Evolutionary conservation across 768 basidiomycete species (phyloP), one percentile per base, ranked within the genome.

Genomic region (Tricholomella constricta): DNA sequence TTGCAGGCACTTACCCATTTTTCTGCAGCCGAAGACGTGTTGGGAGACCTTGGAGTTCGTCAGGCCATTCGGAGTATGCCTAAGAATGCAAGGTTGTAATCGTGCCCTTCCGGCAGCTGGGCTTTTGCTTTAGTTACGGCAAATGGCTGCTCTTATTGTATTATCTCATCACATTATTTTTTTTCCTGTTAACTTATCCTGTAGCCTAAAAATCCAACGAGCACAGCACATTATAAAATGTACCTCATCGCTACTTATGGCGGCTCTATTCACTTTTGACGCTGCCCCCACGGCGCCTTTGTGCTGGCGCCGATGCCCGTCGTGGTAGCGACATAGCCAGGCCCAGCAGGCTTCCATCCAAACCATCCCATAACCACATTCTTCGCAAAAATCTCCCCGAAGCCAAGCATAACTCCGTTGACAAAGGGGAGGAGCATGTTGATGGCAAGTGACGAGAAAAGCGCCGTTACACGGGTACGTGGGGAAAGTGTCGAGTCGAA

Each of bases 361-460:
- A 81, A 68, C 75, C 78, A 80, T 19, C 65, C 68, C 54, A 89
- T 70, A 15, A 90, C 67, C n/a, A 89, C 78, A 40, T 88, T 82
- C 69, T 88, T 89, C 31, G 89, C 93, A 65, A 94, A 93, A 45
- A 96, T 89, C 70, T 96, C 94, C 35, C 93, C 93, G 65, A 95
- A 94, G n/a, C 93, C 93, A 45, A 94, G 83, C 93, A 96, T 96
- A 52, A 96, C 89, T 17, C 93, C 94, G 58, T 95, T 96, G 8
- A 96, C 80, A 68, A 96, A 96, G 0, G 93, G 93, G 34, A 96
- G 77, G 1, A 89, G 65, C 56, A 96, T 66, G 66, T 96, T 95
- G 66, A 96, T 89, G 23, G 88, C 88, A 57, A 94, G 67, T 20
- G 88, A 84, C 14, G 89, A 85, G 48, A 86, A 69, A 46, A 91